Evolutionary conservation across 805 yeast species (phyloP).

Genomic region (Grigorovia humatica): DNA sequence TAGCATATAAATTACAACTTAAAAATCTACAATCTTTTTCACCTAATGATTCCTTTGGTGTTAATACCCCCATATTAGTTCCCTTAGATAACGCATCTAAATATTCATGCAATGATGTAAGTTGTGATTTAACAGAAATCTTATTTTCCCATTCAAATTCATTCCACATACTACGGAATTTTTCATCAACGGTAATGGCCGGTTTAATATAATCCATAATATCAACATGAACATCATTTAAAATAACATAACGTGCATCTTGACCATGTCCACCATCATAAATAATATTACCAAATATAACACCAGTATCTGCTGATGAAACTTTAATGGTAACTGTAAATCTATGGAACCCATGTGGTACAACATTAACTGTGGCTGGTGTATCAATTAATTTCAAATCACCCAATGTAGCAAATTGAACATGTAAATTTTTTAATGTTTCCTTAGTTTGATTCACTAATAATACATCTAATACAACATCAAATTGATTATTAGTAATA

Average conservation of each 20-base stretch:
- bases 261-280: conserved; percentile 93
- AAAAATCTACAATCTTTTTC: conserved; percentile 71
- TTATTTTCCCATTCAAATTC: conserved; percentile 99
- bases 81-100: conserved; percentile 58
- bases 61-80: conserved; percentile 89
- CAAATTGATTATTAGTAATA: conserved; percentile 92
- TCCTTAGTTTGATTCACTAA: conserved; percentile 88
- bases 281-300: conserved; percentile 91
- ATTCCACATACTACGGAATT: conserved; percentile 97
- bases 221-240: conserved; percentile 91
- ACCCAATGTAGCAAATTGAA: conserved; percentile 93
- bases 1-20: conserved; percentile 88
- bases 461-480: conserved; percentile 86
- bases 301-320: conserved; percentile 96
- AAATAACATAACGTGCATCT: conserved; percentile 79
- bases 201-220: conserved; percentile 97
- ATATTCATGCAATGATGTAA: conserved; percentile 61
- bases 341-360: conserved; percentile 95
- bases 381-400: conserved; percentile 90
- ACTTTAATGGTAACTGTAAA: conserved; percentile 85
- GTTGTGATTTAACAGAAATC: conserved; percentile 70
- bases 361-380: conserved; percentile 81
- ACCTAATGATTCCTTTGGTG: conserved; percentile 84
- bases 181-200: conserved; percentile 77
- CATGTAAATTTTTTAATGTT: conserved; percentile 82